Evolutionary conservation across 2,329 filamentous ascomycete genomes (phyloP).

Genomic region (Fusarium brevicatenulatum): DNA sequence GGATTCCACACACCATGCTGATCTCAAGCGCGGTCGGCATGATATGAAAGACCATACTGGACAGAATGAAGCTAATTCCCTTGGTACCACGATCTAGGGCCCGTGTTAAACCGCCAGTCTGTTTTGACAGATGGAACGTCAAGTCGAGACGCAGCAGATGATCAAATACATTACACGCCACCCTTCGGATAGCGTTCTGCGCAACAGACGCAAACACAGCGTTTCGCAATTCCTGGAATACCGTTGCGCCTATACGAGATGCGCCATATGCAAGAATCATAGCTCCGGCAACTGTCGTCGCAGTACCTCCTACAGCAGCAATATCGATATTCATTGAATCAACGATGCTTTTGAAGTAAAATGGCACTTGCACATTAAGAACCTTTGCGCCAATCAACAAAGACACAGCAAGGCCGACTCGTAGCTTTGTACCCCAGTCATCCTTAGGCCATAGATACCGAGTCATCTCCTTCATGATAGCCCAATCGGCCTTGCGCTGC

Average conservation of each 20-base stretch:
- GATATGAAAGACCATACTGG: conserved; percentile 98
- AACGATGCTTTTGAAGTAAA: conserved; percentile 98
- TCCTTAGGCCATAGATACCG: conserved; percentile 96
- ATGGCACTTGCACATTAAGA: conserved; percentile 96
- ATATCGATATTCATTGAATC: conserved; percentile 98
- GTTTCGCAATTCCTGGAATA: conserved; percentile 94
- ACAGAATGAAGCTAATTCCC: conserved; percentile 95
- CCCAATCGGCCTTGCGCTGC: conserved; percentile 97
- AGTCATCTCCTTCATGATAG: conserved; percentile 98
- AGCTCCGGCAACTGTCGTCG: conserved; percentile 86
- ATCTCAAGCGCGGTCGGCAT: conserved; percentile 95
- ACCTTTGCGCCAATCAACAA: conserved; percentile 91
- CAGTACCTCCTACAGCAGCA: conserved; percentile 85
- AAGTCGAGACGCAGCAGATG: conserved; percentile 90
- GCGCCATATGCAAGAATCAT: conserved; percentile 95
- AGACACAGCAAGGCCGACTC: conserved; percentile 85
- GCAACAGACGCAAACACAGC: conserved; percentile 97
- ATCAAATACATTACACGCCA: conserved; percentile 91
- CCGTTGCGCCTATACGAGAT: conserved; percentile 85
- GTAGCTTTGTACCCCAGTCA: conserved; percentile 75
- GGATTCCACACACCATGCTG: conserved; percentile 91
- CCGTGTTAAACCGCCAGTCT: conserved; percentile 92
- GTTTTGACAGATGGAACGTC: conserved; percentile 91
- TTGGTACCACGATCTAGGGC: conserved; percentile 98
- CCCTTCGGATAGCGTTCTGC: conserved; percentile 92